Percentiles rank a stretch among this genome's conserved stretches.
Evolutionary conservation across 163 green algal species (phyloP).

Genomic region (Prototheca stagnorum): DNA sequence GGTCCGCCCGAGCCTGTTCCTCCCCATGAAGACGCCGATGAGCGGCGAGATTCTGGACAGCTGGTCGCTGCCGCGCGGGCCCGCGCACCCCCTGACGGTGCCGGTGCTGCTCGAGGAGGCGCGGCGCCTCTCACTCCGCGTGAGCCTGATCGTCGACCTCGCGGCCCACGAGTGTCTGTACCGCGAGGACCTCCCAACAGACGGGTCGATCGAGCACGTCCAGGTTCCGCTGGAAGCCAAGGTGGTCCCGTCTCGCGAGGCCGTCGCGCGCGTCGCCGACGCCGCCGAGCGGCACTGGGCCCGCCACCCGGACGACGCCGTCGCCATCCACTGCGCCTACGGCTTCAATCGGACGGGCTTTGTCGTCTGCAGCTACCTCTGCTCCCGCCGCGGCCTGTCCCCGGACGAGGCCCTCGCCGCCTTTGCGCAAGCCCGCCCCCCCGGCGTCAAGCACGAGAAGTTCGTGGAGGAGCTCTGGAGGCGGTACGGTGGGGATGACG

Average conservation of each 20-base stretch:
- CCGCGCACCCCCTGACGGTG: constrained; percentile 50
- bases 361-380: constrained; percentile 65
- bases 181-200: constrained; percentile 28
- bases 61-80: constrained; percentile 43
- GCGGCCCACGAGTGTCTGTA: constrained; percentile 66
- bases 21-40: constrained; percentile 70
- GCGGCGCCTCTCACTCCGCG: constrained; percentile 11
- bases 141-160: constrained; percentile 69
- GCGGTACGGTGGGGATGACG: constrained; percentile 31
- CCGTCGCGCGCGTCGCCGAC: constrained; percentile 37
- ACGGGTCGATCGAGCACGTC: constrained; percentile 37
- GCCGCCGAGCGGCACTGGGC: constrained; percentile 38
- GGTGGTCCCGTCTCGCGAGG: constrained; percentile 32
- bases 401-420: constrained; percentile 50
- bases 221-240: constrained; percentile 52
- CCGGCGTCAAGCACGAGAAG: constrained; percentile 64
- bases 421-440: constrained; percentile 49
- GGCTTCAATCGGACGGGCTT: constrained; percentile 84
- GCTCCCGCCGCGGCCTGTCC: constrained; percentile 40
- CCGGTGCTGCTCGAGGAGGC: constrained; percentile 33
- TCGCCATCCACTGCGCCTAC: constrained; percentile 82
- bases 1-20: constrained; percentile 42
- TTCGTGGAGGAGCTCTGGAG: constrained; percentile 56
- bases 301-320: constrained; percentile 32
- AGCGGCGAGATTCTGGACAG: constrained; percentile 39